Conservation (phyloP, 257 asterid genomes). For the Nicotiana paniculata region DNA sequence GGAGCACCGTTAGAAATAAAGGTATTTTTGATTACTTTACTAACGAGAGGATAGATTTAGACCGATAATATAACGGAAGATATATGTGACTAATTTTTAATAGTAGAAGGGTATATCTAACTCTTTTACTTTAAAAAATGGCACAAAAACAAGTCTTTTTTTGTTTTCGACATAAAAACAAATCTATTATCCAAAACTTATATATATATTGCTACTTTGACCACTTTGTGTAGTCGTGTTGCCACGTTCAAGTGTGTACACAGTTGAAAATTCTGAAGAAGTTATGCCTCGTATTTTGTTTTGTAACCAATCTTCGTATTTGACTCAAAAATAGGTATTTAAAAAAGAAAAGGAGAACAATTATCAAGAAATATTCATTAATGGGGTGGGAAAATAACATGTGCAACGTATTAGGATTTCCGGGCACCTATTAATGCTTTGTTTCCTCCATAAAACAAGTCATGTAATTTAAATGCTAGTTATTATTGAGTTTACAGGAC, state of each 20-base stretch:
- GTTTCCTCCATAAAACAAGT: not conserved
- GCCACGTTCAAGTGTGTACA: not conserved
- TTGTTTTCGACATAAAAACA: too few relatives aligned
- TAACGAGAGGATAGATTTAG: too few relatives aligned
- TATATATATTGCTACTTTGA: not conserved
- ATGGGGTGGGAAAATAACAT: not conserved
- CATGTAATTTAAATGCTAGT: not conserved
- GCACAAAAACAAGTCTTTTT: too few relatives aligned
- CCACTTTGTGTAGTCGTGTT: not conserved
- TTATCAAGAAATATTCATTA: not conserved
- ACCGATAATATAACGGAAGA: too few relatives aligned
- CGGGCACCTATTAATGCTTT: not conserved
- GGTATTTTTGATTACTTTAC: too few relatives aligned
- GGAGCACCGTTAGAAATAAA: too few relatives aligned
- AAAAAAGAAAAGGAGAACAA: not conserved
- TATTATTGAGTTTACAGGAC: not conserved
- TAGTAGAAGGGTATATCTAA: too few relatives aligned
- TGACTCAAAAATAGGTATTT: not conserved
- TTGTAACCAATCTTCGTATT: not conserved
- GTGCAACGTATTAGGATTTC: not conserved
- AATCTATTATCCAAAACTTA: too few relatives aligned
- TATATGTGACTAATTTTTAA: too few relatives aligned
- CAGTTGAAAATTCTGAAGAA: not conserved
- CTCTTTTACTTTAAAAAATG: too few relatives aligned
- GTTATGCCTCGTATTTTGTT: not conserved